Base-by-base conservation (phyloP, 805 yeast species). In the Myxozyma nipponensis region DNA sequence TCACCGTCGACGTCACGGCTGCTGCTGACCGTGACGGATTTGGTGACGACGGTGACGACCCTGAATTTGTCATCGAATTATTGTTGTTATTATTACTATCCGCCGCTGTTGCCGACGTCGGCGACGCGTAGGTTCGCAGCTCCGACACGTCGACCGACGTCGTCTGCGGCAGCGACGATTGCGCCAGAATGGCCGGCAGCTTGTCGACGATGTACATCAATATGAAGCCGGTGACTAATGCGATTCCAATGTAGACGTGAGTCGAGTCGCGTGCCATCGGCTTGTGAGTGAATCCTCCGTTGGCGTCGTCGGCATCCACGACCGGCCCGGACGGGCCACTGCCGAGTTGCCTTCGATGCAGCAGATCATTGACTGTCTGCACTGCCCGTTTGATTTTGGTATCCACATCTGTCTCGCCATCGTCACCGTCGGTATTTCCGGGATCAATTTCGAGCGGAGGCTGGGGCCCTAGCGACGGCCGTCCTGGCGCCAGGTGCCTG, bases 161-260 rank as follows among this genome's bases (percentile, higher is more conserved):
- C n/a, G n/a, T n/a, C n/a, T n/a, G n/a, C n/a, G n/a, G 32, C 13
- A 7, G 32, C 32, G 7, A 13, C 13, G 32, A 28, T 13, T 13
- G 32, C 10, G 10, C 13, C 7, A 28, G 7, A 18, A 61, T 32
- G 39, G 50, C 44, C 13, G 65, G 67, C 10, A 70, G 36, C 44
- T 73, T 69, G 51, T 82, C 85, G 17, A 81, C 63, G 19, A 72
- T 53, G 57, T 73, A 76, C 78, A 83, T 77, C 42, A 73, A 52
- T 34, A 76, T 53, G 61, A 78, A 83, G 7, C 89, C 89, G 0
- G 68, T 50, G 1, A 82, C 59, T 35, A 82, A 62, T 30, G 79
- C 65, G 2, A 76, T 39, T 1, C 86, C 86, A 35, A 77, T 64
- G 37, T 39, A 36, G 36, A 45, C 35, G 32, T 54, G 56, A 30